Evolutionary conservation across 2,329 filamentous ascomycete species (phyloP), one percentile per base, ranked within the genome.

Genomic region (Plectosphaerella cucumerina): DNA sequence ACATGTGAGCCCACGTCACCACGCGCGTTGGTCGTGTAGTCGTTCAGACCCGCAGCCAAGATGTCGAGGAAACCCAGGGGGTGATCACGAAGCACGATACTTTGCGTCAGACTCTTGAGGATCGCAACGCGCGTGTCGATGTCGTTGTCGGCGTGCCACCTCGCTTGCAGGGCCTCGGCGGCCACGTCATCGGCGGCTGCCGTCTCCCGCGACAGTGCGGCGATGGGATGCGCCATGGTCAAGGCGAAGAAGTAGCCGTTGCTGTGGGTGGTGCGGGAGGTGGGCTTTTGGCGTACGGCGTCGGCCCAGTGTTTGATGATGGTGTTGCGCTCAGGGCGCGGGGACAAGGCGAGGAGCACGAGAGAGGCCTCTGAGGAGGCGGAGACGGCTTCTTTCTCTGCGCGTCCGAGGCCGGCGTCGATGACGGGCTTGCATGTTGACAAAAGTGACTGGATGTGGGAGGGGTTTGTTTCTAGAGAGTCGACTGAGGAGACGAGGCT

Each of bases 1-100:
- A 96, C 87, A 48, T 92, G 81, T 0, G 92, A 96, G 5, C 94
- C 94, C 46, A 97, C 80, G 62, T 99, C 94, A 15, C 94, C 94
- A 51, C 91, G 79, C 14, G 92, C 86, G 58, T 90, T 93, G 4
- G 90, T 92, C 0, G 90, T 96, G 62, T 97, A 97, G 64, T 99
- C 92, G 57, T 93, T 87, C 23, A 99, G 70, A 0, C 86, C 83
- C 39, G 79, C 77, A 1, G 67, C 62, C 9, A 87, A 66, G 2
- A 83, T 55, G 0, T 61, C 59, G 2, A 80, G 53, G 51, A 84
- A 78, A 3, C 61, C 58, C 5, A 59, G 56, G 4, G 70, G 63
- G 41, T 72, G 69, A 23, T 71, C 62, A 35, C 60, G 65, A 4
- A 83, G 63, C 5, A 79, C 63, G 6, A 68, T 67, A 51, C 74